Evolutionary conservation across 2,329 filamentous ascomycete species (phyloP).

Genomic region (Colletotrichum tabaci): DNA sequence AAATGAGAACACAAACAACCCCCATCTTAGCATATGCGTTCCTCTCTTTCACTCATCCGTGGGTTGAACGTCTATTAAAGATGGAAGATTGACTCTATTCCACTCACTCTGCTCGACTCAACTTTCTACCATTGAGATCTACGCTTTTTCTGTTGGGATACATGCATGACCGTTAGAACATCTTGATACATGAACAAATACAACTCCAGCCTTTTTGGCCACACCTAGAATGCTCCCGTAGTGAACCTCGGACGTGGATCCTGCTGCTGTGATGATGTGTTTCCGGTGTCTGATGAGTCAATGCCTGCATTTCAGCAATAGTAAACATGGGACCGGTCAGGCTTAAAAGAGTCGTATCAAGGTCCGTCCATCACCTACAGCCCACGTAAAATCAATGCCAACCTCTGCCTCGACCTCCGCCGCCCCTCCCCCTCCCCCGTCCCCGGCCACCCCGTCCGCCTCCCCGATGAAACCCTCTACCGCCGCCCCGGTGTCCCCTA

Average conservation of each 20-base stretch:
- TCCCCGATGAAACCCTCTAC: conserved; percentile 51
- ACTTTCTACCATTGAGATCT: conserved; percentile 58
- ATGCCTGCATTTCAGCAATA: background rate
- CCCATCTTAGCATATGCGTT: conserved; percentile 71
- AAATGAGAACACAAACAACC: conserved; percentile 45
- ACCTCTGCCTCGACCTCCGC: conserved; percentile 46
- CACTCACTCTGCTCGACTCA: conserved; percentile 67
- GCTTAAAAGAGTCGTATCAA: no score
- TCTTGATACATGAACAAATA: background rate
- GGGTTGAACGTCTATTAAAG: conserved; percentile 69
- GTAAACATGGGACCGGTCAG: background rate
- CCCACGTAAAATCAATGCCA: conserved; percentile 14
- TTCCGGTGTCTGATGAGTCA: background rate
- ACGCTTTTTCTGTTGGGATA: conserved; percentile 65
- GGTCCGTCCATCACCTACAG: background rate
- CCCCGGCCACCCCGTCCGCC: conserved; percentile 56
- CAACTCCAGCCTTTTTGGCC: background rate
- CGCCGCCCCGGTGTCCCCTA: conserved; percentile 52
- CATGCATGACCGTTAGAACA: conserved; percentile 46
- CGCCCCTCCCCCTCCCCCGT: conserved; percentile 52
- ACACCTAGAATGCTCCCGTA: background rate
- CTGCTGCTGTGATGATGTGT: background rate
- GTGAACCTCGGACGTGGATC: background rate
- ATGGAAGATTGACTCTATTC: conserved; percentile 66
- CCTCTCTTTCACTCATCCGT: conserved; percentile 62